Evolutionary conservation across 2,329 filamentous ascomycete genomes (phyloP).

Genomic region (Cladosporium sp.): DNA sequence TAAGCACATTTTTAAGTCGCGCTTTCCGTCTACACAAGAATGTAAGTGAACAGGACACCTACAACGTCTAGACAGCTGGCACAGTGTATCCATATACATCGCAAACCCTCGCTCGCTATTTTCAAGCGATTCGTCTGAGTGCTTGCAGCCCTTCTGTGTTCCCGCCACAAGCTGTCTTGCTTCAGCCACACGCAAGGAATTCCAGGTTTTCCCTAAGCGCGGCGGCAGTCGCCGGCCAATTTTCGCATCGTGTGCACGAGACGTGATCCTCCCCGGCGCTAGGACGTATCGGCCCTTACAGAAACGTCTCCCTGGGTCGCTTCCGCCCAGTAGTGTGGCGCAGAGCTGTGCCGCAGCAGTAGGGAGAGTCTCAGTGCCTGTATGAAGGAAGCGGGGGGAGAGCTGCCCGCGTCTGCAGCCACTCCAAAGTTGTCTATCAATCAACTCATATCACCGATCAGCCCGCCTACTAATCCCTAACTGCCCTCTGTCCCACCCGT

Average conservation of each 20-base stretch:
- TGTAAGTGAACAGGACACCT: neutral
- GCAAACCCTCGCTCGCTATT: neutral
- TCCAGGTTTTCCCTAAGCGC: conserved; percentile 3
- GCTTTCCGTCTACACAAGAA: neutral
- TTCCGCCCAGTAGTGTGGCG: neutral
- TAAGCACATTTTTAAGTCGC: neutral
- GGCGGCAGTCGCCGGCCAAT: conserved; percentile 3
- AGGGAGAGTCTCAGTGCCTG: neutral
- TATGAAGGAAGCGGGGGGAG: neutral
- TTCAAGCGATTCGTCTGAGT: neutral
- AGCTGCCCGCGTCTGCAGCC: neutral
- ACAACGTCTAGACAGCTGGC: neutral
- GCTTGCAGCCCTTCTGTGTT: neutral
- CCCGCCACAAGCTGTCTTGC: neutral
- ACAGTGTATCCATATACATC: neutral
- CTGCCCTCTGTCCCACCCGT: neutral
- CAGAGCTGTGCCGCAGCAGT: neutral
- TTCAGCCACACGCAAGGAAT: conserved; percentile 2
- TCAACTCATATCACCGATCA: conserved; percentile 8
- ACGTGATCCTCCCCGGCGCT: conserved; percentile 4
- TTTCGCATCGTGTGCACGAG: conserved; percentile 1
- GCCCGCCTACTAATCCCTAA: neutral
- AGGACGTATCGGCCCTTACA: neutral
- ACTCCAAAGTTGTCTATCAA: neutral
- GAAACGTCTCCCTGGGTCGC: neutral